Evolutionary conservation across 176 grass and related monocot species (phyloP), one percentile per base, ranked within the genome.

Genomic region (Metroxylon sagu): DNA sequence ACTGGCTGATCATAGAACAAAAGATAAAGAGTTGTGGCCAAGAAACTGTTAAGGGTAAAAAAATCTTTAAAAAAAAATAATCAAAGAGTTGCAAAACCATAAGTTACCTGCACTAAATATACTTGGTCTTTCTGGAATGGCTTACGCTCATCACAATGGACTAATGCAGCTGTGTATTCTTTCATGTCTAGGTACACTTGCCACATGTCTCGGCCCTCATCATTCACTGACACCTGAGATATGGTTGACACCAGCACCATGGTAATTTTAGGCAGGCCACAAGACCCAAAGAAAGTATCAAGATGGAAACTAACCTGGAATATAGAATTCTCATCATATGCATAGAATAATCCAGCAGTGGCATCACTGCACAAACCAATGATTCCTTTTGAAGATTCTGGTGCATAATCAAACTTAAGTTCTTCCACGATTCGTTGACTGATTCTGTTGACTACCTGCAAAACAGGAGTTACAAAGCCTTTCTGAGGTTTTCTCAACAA

Each of bases 181-280:
- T 87, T 86, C 78, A 81, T 85, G 76, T 97, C 81, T 69, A 97
- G 76, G 70, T 91, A 97, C 48, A 97, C 83, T 81, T 86, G 74
- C 92, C 92, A 97, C 92, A 97, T 97, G 66, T 97, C 87, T 79
- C 87, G 80, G 5, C 77, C 87, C 74, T 97, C 92, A 50, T 97
- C 87, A 64, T 78, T 75, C 62, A 68, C 73, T 57, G 92, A 97
- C 63, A 91, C 67, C 92, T 97, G 70, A 60, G 19, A 43, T 28
- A 50, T 29, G 43, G 14, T 43, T 39, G 6, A 43, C 12, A 43
- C 8, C 35, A 43, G 8, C 35, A 43, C 8, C 35, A 14, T 43
- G 35, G 8, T 43, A 70, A n/a, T 12, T 67, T 17, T 30, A 50
- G 56, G 25, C 23, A 49, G 50, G 53, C 16, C 65, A 19, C 18